Percentiles rank a stretch among this genome's conserved stretches.
These are phyloP conservation scores for Bipolaris victoriae DNA, from an alignment of 2,329 filamentous ascomycete genomes.

Conservation along the genomic window DNA sequence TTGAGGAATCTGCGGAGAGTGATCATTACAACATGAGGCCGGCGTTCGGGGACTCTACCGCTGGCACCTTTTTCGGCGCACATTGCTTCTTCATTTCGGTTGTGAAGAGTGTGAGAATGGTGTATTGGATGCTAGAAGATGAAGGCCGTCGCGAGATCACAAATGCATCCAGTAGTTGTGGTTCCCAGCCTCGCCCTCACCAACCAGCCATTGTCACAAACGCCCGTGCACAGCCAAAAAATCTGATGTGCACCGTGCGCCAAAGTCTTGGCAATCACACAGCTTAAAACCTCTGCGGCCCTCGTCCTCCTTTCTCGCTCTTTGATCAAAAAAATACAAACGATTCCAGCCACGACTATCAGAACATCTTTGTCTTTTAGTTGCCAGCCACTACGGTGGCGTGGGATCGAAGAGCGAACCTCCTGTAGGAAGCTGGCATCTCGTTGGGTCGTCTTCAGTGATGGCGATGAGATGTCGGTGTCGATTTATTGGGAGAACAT, in stretches of 20 bases:
- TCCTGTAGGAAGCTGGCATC: conserved; percentile 71
- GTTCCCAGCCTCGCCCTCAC: not conserved
- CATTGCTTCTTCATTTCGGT: too few relatives aligned
- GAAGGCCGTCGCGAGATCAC: not conserved
- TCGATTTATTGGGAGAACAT: conserved; percentile 72
- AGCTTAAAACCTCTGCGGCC: conserved; percentile 33
- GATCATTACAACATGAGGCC: not conserved
- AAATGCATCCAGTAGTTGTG: not conserved
- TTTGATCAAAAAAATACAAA: conserved; percentile 65
- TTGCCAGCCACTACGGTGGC: conserved; percentile 69
- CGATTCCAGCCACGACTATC: conserved; percentile 73
- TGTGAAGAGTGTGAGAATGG: not conserved
- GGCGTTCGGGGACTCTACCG: not conserved
- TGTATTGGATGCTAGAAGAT: not conserved
- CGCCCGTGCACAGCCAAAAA: conserved; percentile 1
- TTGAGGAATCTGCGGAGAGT: not conserved
- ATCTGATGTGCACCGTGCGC: conserved; percentile 1
- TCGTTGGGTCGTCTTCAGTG: conserved; percentile 72
- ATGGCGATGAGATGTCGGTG: conserved; percentile 73
- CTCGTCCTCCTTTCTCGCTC: conserved; percentile 51
- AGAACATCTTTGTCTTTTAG: conserved; percentile 62
- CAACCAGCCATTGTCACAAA: not conserved
- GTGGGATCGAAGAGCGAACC: conserved; percentile 66
- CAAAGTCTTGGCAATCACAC: conserved; percentile 11
- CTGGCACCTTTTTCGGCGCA: not conserved